phyloP scores from a whole-genome alignment of 2,329 filamentous ascomycete species.

The Sclerotinia glacialis region DNA sequence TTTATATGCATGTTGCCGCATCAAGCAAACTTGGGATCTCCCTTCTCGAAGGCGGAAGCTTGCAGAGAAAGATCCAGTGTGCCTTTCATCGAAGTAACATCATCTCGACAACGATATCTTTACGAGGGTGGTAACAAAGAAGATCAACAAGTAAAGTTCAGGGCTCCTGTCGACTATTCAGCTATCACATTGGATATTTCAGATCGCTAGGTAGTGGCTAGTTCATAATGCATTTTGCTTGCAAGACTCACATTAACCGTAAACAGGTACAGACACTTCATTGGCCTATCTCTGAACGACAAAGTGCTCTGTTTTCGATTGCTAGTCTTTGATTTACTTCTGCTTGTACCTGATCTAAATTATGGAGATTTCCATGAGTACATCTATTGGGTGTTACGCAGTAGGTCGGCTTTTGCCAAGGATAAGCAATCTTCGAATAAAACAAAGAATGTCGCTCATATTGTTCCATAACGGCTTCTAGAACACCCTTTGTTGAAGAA shows the following conservation, averaged over 20 bases:
- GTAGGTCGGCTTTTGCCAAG: neutral
- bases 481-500: neutral
- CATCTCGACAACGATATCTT: neutral
- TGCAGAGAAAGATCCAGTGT: neutral
- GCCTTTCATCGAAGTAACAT: neutral
- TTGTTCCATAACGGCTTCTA: neutral
- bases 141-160: neutral
- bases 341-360: neutral
- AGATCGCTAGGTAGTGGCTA: neutral
- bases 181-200: too few relatives aligned
- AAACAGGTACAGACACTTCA: neutral
- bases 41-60: conserved; percentile 9
- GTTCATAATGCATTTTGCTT: neutral
- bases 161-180: neutral
- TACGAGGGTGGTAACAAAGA: neutral
- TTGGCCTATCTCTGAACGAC: neutral
- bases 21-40: neutral
- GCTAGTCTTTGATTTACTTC: neutral
- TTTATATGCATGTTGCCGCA: neutral
- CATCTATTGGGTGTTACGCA: neutral
- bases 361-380: neutral
- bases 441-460: neutral
- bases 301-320: neutral
- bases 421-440: neutral
- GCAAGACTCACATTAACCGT: neutral